phyloP scores from a whole-genome alignment of 2,329 filamentous ascomycete species.

The Fusarium cicatricum region DNA sequence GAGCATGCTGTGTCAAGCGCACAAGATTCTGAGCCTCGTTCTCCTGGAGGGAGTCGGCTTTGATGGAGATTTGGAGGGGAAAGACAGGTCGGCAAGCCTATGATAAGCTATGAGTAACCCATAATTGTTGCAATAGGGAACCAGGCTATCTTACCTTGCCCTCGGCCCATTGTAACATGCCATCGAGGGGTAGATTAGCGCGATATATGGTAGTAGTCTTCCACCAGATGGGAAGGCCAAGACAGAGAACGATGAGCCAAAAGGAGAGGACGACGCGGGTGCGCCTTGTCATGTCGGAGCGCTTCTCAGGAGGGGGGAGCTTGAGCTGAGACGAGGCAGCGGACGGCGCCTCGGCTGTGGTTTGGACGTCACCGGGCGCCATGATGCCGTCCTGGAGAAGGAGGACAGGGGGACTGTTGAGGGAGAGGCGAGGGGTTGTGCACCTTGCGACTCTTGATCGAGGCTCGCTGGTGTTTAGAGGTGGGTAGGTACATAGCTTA shows the following conservation, averaged over 20 bases:
- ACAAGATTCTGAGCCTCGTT: slow-evolving; percentile 77
- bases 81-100: slow-evolving; percentile 90
- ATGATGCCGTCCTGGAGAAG: slow-evolving; percentile 26
- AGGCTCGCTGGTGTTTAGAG: slow-evolving; percentile 6
- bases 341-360: slow-evolving; percentile 28
- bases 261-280: slow-evolving; percentile 84
- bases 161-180: slow-evolving; percentile 92
- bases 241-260: slow-evolving; percentile 83
- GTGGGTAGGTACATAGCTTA: slow-evolving; percentile 18
- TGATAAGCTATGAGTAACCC: background rate
- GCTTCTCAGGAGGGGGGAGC: slow-evolving; percentile 79
- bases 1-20: slow-evolving; percentile 81
- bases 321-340: slow-evolving; percentile 25
- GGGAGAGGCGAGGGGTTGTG: slow-evolving; percentile 10
- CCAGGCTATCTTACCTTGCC: slow-evolving; percentile 69
- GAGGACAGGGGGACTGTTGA: background rate
- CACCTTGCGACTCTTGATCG: slow-evolving; percentile 19
- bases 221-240: slow-evolving; percentile 96
- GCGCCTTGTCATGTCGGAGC: slow-evolving; percentile 73
- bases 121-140: background rate
- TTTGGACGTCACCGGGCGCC: slow-evolving; percentile 36
- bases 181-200: slow-evolving; percentile 80
- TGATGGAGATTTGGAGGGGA: slow-evolving; percentile 81
- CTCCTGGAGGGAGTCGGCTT: slow-evolving; percentile 70
- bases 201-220: slow-evolving; percentile 92